These are phyloP conservation scores for Vitis hybrid DNA, from an alignment of 177 flowering plant genomes.

Conservation along the genomic window DNA sequence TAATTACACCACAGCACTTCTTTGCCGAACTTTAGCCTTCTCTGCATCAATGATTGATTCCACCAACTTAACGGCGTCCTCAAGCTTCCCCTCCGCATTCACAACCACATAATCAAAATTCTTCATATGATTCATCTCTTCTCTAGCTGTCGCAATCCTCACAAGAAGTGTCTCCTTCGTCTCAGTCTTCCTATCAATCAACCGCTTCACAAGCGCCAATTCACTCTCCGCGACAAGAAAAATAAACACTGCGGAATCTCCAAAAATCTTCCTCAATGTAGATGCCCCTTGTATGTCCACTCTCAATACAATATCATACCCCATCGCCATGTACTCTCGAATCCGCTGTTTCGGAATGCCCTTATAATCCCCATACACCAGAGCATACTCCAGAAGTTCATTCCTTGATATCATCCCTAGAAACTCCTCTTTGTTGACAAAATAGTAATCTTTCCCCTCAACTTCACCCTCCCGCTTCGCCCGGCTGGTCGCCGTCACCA, in stretches of 20 bases:
- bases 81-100: conserved; percentile 76
- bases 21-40: conserved; percentile 79
- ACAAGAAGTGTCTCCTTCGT: conserved; percentile 64
- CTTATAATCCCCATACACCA: conserved; percentile 95
- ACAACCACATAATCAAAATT: conserved; percentile 91
- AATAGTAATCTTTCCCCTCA: conserved; percentile 80
- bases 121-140: conserved; percentile 72
- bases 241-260: conserved; percentile 71
- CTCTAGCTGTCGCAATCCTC: conserved; percentile 81
- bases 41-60: conserved; percentile 89
- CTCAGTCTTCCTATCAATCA: conserved; percentile 82
- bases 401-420: conserved; percentile 62
- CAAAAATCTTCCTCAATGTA: conserved; percentile 59
- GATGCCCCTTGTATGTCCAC: conserved; percentile 94
- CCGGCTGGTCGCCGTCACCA: conserved; percentile 87
- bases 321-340: conserved; percentile 71
- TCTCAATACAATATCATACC: conserved; percentile 77
- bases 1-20: conserved; percentile 41
- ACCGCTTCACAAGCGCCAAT: conserved; percentile 59
- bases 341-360: conserved; percentile 91
- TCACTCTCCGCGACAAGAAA: conserved; percentile 91
- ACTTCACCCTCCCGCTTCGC: conserved; percentile 66
- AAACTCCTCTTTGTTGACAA: conserved; percentile 77
- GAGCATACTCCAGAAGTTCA: conserved; percentile 86
- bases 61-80: conserved; percentile 57